These are phyloP conservation scores for Podospora conica DNA, from an alignment of 495 filamentous ascomycete genomes.

Conservation along the genomic window DNA sequence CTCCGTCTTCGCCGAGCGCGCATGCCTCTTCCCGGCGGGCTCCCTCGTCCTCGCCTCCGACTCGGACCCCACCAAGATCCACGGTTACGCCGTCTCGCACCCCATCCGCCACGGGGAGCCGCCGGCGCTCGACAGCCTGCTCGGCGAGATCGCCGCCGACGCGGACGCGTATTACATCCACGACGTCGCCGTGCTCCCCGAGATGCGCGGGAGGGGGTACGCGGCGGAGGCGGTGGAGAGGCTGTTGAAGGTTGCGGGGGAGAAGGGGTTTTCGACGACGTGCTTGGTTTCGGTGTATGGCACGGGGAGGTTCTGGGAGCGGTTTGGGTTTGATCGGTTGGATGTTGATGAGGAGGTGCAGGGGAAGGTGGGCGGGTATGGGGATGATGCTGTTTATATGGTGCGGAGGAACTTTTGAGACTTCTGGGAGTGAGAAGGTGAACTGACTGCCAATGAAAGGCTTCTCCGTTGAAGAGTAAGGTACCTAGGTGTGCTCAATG, in stretches of 20 bases:
- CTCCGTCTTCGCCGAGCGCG: conserved; percentile 26
- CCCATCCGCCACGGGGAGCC: conserved; percentile 29
- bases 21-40: conserved; percentile 28
- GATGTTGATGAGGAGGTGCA: conserved; percentile 15
- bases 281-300: conserved; percentile 34
- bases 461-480: too few species aligned
- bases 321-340: conserved; percentile 27
- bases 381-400: conserved; percentile 23
- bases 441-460: too few species aligned
- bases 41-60: conserved; percentile 25
- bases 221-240: conserved; percentile 17
- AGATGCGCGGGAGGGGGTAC: conserved; percentile 20
- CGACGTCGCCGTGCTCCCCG: conserved; percentile 29
- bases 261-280: conserved; percentile 18
- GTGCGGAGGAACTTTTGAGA: not conserved
- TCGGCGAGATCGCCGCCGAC: conserved; percentile 22
- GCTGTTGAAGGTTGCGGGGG: conserved; percentile 14
- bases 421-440: too few species aligned
- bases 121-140: conserved; percentile 27
- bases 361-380: conserved; percentile 27
- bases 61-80: conserved; percentile 12
- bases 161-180: conserved; percentile 37
- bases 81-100: conserved; percentile 34
- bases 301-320: conserved; percentile 27
- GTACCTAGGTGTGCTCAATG: too few species aligned